phyloP scores from a whole-genome alignment of 164 flowering plant genomes.

The Saururus chinensis region DNA sequence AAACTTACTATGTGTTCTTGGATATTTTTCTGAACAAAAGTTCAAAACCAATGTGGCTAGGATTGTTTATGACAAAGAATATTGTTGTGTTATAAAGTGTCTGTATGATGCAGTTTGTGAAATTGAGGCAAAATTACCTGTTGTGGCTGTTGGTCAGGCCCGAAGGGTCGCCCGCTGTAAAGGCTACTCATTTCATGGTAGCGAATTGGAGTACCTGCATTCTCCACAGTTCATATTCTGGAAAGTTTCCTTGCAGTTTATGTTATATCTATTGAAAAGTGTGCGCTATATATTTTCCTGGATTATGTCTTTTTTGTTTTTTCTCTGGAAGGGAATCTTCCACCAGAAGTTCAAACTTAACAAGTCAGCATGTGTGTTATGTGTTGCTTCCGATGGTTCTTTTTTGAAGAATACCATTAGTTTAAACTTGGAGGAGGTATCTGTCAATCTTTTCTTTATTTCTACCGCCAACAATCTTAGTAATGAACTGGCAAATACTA shows the following conservation, averaged over 20 bases:
- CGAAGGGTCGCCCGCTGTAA: slow-evolving; percentile 55
- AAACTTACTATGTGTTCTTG: slow-evolving; percentile 35
- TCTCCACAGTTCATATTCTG: not conserved
- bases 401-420: slow-evolving; percentile 19
- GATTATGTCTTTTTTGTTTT: slow-evolving; percentile 13
- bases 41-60: slow-evolving; percentile 20
- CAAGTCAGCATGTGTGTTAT: slow-evolving; percentile 2
- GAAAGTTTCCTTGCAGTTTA: slow-evolving; percentile 12
- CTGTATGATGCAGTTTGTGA: slow-evolving; percentile 40
- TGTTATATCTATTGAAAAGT: not conserved
- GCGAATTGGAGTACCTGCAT: not conserved
- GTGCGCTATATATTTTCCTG: not conserved
- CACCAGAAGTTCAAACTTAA: slow-evolving; percentile 9
- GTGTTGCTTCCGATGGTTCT: slow-evolving; percentile 13
- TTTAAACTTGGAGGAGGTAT: slow-evolving; percentile 34
- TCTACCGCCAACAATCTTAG: slow-evolving; percentile 12
- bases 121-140: slow-evolving; percentile 54
- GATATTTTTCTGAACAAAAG: slow-evolving; percentile 31
- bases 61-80: slow-evolving; percentile 25
- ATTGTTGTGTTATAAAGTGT: slow-evolving; percentile 25
- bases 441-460: slow-evolving; percentile 27
- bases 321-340: slow-evolving; percentile 3
- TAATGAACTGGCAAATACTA: no score
- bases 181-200: slow-evolving; percentile 7
- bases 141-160: slow-evolving; percentile 56